Evolutionary conservation across 495 filamentous ascomycete species (phyloP), one percentile per base, ranked within the genome.

Genomic region (Parachaetomium inaequale): DNA sequence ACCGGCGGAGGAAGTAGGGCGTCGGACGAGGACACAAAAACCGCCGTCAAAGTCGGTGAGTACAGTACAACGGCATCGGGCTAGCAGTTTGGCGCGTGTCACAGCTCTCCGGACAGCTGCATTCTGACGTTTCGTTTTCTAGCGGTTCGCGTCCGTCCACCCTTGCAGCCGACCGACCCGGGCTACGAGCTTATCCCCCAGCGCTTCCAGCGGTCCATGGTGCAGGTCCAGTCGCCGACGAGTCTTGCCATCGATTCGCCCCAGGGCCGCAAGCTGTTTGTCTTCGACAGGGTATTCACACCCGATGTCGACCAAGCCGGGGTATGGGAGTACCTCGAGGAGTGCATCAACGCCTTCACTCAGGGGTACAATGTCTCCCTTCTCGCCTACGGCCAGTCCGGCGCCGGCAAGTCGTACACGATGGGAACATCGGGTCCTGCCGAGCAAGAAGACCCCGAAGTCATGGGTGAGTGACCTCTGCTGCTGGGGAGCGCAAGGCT

Each of bases 291-390:
- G 55, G 93, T 99, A 2, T 98, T 99, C 69, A 85, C 87, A 10
- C 87, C 92, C 68, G 88, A 93, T 4, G 79, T 92, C 15, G 81
- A 84, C 43, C 94, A 99, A 74, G 90, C 93, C 65, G 93, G 92
- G 50, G 76, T 99, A 42, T 99, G 93, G 92, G 90, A 96, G 25
- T 99, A 99, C 68, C 78, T 99, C 36, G 84, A 83, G 66, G 95
- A 98, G 63, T 96, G 92, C 70, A 88, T 96, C 59, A 84, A 81
- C 72, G 92, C 92, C 2, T 99, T 99, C 73, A 74, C 95, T 8
- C 90, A 96, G 72, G 94, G 94, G 42, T 99, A 97, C 81, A 99
- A 99, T 87, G 94, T 99, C 66, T 99, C 94, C 14, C 85, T 99
- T 51, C 82, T 99, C 63, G 94, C 94, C 43, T 99, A 99, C 68